These are phyloP conservation scores for Colletotrichum siamense DNA, from an alignment of 2,329 filamentous ascomycete species.

Conservation along the genomic window DNA sequence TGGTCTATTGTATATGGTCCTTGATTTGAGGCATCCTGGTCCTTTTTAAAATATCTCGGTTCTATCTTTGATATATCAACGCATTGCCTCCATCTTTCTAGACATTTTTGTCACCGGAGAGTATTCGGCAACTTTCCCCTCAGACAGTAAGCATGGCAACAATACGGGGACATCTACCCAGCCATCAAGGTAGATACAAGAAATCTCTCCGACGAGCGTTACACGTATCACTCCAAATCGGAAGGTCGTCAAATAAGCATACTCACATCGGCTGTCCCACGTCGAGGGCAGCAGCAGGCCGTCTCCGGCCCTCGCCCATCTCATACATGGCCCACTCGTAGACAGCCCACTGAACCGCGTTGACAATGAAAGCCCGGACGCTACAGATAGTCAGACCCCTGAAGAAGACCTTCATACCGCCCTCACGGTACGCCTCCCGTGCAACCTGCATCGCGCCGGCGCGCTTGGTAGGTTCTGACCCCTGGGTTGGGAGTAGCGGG, in stretches of 20 bases:
- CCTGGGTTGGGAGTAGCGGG: slow-evolving; percentile 35
- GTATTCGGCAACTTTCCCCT: slow-evolving; percentile 15
- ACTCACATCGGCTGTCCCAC: slow-evolving; percentile 18
- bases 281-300: slow-evolving; percentile 4
- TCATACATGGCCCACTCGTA: slow-evolving; percentile 87
- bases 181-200: background rate
- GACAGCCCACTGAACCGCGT: slow-evolving; percentile 90
- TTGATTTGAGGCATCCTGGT: too few relatives aligned
- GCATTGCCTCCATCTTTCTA: background rate
- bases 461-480: slow-evolving; percentile 29
- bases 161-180: background rate
- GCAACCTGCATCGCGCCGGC: slow-evolving; percentile 68
- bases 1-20: background rate
- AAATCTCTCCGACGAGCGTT: background rate
- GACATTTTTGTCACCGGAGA: background rate
- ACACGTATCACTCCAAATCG: background rate
- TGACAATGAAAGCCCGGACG: slow-evolving; percentile 86
- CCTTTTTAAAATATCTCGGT: background rate
- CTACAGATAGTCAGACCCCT: slow-evolving; percentile 82
- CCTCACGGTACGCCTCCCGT: slow-evolving; percentile 67
- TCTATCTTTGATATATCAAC: background rate
- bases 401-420: slow-evolving; percentile 71
- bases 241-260: background rate
- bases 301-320: slow-evolving; percentile 43
- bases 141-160: background rate